phyloP scores from a whole-genome alignment of 306 rosid species.

The Quillaja saponaria region DNA sequence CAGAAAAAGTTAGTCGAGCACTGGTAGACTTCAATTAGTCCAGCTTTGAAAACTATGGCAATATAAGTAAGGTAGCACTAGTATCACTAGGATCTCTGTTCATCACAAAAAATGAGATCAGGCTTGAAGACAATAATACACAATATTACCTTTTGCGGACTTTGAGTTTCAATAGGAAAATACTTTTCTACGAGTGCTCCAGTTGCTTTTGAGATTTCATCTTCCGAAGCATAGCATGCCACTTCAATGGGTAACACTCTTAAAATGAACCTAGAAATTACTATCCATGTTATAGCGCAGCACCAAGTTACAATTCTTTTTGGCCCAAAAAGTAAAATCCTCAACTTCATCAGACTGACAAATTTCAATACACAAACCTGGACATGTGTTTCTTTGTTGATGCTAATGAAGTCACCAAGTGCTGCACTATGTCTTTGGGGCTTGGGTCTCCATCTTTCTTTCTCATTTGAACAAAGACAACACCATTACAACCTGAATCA shows the following conservation, averaged over 20 bases:
- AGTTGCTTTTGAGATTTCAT: constrained; percentile 81
- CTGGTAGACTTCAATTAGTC: neutral
- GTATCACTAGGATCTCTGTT: too few species aligned
- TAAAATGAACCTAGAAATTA: constrained; percentile 73
- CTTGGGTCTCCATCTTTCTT: constrained; percentile 66
- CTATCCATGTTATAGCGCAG: constrained; percentile 9
- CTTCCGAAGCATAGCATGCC: constrained; percentile 94
- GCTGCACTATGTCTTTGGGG: constrained; percentile 75
- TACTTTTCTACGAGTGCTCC: constrained; percentile 67
- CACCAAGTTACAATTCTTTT: constrained; percentile 23
- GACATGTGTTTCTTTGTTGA: constrained; percentile 88
- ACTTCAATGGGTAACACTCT: constrained; percentile 87
- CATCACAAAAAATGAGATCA: constrained; percentile 14
- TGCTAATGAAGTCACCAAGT: constrained; percentile 73
- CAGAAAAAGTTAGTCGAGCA: neutral
- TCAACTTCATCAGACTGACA: too few species aligned
- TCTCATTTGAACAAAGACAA: constrained; percentile 85
- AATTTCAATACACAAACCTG: too few species aligned
- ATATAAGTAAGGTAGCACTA: too few species aligned
- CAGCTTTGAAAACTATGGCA: constrained; percentile 4
- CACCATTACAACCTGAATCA: constrained; percentile 92
- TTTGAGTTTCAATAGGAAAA: constrained; percentile 69
- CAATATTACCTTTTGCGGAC: constrained; percentile 64
- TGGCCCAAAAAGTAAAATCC: neutral
- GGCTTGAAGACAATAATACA: neutral